A percentile compares a stretch with the other conserved stretches of the same genome.
Conservation (phyloP, 1,139 yeast genomes). For the Geotrichum reessii region DNA sequence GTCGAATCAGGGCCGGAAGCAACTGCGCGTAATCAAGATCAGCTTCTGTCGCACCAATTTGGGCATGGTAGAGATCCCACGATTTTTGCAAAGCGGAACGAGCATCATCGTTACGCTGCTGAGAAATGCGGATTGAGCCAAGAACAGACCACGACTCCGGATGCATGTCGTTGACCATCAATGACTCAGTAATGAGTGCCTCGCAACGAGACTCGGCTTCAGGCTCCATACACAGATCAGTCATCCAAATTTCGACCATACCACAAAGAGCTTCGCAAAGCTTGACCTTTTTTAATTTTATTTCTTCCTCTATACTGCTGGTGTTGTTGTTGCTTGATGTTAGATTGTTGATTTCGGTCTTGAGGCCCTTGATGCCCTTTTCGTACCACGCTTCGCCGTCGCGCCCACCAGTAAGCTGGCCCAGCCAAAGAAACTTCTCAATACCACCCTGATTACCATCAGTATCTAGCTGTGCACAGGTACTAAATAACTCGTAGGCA, state of each 20-base stretch:
- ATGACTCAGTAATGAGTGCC: constrained; percentile 58
- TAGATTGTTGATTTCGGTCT: constrained; percentile 36
- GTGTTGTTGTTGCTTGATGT: background rate
- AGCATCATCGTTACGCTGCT: constrained; percentile 72
- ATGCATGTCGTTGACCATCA: constrained; percentile 52
- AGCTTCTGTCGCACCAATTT: constrained; percentile 39
- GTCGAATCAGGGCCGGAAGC: constrained; percentile 66
- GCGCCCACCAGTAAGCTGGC: constrained; percentile 80
- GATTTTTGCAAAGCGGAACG: constrained; percentile 58
- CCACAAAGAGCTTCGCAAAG: constrained; percentile 75
- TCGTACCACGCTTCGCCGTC: constrained; percentile 67
- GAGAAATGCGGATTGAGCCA: constrained; percentile 87
- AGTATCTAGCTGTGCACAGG: constrained; percentile 66
- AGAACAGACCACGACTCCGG: constrained; percentile 80
- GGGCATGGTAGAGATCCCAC: constrained; percentile 64
- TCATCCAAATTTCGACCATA: constrained; percentile 96
- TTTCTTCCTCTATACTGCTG: constrained; percentile 21
- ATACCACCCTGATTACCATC: constrained; percentile 54
- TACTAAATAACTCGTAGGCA: constrained; percentile 61
- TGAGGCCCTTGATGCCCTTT: constrained; percentile 54
- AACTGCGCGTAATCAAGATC: constrained; percentile 29
- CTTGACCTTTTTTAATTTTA: constrained; percentile 44
- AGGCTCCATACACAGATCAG: constrained; percentile 76
- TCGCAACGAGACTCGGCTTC: constrained; percentile 83
- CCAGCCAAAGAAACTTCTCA: constrained; percentile 83